Percentiles rank a stretch among this genome's conserved stretches.
Evolutionary conservation across 441 rosid species (phyloP).

Genomic region (Macaranga tanarius): DNA sequence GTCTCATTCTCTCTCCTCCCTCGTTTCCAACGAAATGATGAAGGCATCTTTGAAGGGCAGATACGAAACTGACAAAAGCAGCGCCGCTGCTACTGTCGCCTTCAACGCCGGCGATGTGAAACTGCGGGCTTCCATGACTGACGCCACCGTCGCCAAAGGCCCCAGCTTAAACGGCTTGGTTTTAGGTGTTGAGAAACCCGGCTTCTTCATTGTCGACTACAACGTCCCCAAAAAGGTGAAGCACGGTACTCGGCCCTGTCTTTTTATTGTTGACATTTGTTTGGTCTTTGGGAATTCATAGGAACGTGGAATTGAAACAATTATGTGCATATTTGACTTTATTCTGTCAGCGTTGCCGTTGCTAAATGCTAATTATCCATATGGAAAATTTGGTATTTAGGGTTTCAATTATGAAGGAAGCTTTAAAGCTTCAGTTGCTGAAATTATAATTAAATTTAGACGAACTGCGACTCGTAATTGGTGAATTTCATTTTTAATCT

Average conservation of each 20-base stretch:
- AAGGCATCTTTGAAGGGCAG: conserved; percentile 84
- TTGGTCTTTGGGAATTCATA: conserved; percentile 14
- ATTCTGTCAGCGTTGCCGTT: neutral
- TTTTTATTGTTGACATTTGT: neutral
- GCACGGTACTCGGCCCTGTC: too few species aligned
- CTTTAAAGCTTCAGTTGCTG: neutral
- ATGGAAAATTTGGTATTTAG: conserved; percentile 8
- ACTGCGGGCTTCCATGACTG: conserved; percentile 81
- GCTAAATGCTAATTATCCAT: neutral
- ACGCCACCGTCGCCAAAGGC: conserved; percentile 75
- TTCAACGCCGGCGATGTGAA: conserved; percentile 67
- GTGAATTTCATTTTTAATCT: neutral
- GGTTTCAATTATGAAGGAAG: conserved; percentile 1
- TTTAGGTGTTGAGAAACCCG: conserved; percentile 79
- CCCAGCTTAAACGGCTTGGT: conserved; percentile 76
- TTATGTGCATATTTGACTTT: neutral
- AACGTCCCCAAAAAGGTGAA: conserved; percentile 77
- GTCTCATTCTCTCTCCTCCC: conserved; percentile 15
- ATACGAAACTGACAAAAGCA: conserved; percentile 57
- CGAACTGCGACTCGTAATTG: neutral
- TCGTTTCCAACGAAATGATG: conserved; percentile 39
- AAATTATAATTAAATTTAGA: neutral
- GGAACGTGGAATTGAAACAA: neutral
- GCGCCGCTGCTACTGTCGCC: conserved; percentile 53
- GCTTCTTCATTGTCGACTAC: conserved; percentile 78